phyloP scores from a whole-genome alignment of 352 stramenopile species.

The Pythium pyrilobum region DNA sequence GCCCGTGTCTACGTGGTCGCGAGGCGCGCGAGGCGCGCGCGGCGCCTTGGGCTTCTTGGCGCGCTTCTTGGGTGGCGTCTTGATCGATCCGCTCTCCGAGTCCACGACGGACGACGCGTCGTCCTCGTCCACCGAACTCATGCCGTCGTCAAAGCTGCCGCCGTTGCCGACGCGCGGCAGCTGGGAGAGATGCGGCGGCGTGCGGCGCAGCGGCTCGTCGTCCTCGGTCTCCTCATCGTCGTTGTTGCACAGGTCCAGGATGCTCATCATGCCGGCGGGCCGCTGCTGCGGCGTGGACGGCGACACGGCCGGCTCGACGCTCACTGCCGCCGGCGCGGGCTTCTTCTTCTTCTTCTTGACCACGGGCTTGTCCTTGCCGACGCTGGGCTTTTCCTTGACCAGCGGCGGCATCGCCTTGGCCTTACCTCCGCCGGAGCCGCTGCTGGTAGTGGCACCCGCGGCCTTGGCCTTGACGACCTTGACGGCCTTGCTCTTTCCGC shows the following conservation, averaged over 20 bases:
- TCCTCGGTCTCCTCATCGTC: slow-evolving; percentile 23
- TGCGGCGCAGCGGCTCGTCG: slow-evolving; percentile 17
- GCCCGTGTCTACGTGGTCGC: slow-evolving; percentile 17
- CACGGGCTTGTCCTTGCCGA: slow-evolving; percentile 1
- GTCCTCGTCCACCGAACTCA: slow-evolving; percentile 24
- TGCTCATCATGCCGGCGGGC: slow-evolving; percentile 61
- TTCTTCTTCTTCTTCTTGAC: slow-evolving; percentile 14
- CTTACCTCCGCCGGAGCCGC: background rate
- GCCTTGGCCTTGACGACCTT: too few relatives aligned
- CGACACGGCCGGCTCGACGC: background rate
- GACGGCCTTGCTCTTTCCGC: background rate
- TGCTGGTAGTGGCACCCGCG: too few relatives aligned
- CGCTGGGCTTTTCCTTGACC: background rate
- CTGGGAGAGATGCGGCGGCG: slow-evolving; percentile 5
- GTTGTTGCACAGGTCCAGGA: slow-evolving; percentile 73
- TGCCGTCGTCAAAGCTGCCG: slow-evolving; percentile 27
- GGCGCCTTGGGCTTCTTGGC: slow-evolving; percentile 12
- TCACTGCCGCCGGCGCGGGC: background rate
- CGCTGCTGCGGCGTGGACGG: slow-evolving; percentile 3
- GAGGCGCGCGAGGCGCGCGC: background rate
- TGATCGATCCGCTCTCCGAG: slow-evolving; percentile 23
- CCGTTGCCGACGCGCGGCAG: slow-evolving; percentile 4
- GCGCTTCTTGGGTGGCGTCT: slow-evolving; percentile 21
- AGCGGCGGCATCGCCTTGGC: background rate
- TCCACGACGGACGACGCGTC: slow-evolving; percentile 17